Conservation (phyloP, 202 grass and related monocot species). For the Carex arenaria region DNA sequence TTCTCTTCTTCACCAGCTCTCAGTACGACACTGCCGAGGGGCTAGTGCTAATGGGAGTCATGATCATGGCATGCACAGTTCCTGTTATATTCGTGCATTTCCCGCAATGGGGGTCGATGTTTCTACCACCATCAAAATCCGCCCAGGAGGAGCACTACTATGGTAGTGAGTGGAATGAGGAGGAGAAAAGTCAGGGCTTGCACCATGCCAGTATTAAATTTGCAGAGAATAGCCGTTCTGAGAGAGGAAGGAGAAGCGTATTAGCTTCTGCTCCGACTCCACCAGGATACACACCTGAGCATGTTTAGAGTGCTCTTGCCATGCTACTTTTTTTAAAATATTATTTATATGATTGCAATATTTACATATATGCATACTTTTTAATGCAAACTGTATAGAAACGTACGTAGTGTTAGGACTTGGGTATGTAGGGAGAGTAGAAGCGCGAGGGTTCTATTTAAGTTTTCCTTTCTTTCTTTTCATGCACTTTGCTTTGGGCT, state of each 20-base stretch:
- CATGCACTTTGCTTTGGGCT: neutral
- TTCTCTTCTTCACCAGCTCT: slow-evolving; percentile 70
- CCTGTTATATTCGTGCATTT: slow-evolving; percentile 55
- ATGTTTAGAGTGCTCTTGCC: slow-evolving; percentile 2
- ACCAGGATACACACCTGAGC: neutral
- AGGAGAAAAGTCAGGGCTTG: too few species aligned
- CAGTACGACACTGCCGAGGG: slow-evolving; percentile 36
- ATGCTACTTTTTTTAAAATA: neutral
- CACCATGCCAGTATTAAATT: too few species aligned
- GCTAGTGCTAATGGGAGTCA: slow-evolving; percentile 55
- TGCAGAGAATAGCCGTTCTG: too few species aligned
- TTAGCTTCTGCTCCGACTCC: too few species aligned
- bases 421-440: neutral
- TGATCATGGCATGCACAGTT: slow-evolving; percentile 70
- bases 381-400: slow-evolving; percentile 4
- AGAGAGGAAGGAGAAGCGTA: too few species aligned
- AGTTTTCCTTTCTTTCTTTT: neutral
- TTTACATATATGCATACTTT: neutral
- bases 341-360: neutral
- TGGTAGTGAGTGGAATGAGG: slow-evolving; percentile 30
- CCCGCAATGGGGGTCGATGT: slow-evolving; percentile 90
- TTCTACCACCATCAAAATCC: slow-evolving; percentile 42
- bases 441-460: neutral
- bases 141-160: slow-evolving; percentile 50
- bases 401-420: neutral